Percentiles rank a stretch among this genome's conserved stretches.
Conservation (phyloP, 1,284 basidiomycete species). For the Tylopilus orsonianus region DNA sequence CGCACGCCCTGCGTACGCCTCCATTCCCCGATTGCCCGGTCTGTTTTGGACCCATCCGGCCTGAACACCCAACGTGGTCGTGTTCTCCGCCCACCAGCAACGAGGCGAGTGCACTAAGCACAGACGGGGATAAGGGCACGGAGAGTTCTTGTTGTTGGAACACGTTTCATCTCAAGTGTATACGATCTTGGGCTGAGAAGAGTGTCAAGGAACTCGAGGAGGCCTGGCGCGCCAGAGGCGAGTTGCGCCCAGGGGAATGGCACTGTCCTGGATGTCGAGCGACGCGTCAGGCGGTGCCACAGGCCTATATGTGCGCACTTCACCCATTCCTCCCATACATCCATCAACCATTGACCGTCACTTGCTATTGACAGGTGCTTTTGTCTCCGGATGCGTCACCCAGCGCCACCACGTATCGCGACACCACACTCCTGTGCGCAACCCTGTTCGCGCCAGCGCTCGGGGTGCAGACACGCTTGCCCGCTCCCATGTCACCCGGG, state of each 20-base stretch:
- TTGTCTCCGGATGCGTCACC: slow-evolving; percentile 74
- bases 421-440: slow-evolving; percentile 88
- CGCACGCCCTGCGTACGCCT: slow-evolving; percentile 56
- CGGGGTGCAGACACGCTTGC: slow-evolving; percentile 69
- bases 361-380: slow-evolving; percentile 71
- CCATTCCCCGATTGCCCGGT: slow-evolving; percentile 81
- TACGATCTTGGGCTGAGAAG: slow-evolving; percentile 75
- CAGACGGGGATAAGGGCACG: slow-evolving; percentile 33
- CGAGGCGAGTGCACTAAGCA: neutral
- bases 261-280: slow-evolving; percentile 87
- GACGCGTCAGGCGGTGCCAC: slow-evolving; percentile 63
- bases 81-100: slow-evolving; percentile 58
- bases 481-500: slow-evolving; percentile 71
- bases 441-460: slow-evolving; percentile 70
- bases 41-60: slow-evolving; percentile 73
- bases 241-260: slow-evolving; percentile 73
- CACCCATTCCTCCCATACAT: neutral
- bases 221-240: slow-evolving; percentile 74
- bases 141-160: slow-evolving; percentile 71
- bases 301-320: slow-evolving; percentile 59
- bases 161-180: slow-evolving; percentile 82
- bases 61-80: slow-evolving; percentile 74
- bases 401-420: slow-evolving; percentile 62
- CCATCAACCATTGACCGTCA: neutral
- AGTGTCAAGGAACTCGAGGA: slow-evolving; percentile 75